Conservation (phyloP, 345 rosid genomes). For the Cardamine occulta region DNA sequence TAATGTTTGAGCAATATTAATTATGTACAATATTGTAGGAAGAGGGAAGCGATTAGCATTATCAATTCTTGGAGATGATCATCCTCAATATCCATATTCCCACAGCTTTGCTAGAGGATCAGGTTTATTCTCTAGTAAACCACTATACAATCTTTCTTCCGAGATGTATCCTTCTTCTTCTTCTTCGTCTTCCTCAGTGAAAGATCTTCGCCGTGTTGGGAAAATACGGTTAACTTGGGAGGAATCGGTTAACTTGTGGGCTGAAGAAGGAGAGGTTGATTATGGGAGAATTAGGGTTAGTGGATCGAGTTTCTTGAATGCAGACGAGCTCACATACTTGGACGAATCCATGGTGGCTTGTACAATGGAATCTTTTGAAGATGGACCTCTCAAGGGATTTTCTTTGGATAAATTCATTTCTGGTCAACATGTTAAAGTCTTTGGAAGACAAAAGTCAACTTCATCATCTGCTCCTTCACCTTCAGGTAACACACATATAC, state of each 20-base stretch:
- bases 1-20: neutral
- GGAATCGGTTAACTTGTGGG: conserved; percentile 96
- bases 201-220: conserved; percentile 86
- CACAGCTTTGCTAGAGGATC: conserved; percentile 34
- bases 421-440: conserved; percentile 89
- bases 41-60: conserved; percentile 63
- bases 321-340: conserved; percentile 81
- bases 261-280: conserved; percentile 83
- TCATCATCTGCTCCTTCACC: conserved; percentile 51
- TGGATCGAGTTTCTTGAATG: conserved; percentile 82
- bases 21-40: conserved; percentile 45
- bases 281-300: conserved; percentile 79
- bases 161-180: conserved; percentile 45
- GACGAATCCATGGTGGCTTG: conserved; percentile 89
- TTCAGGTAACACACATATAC: conserved; percentile 50
- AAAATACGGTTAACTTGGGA: conserved; percentile 96
- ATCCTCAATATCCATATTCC: conserved; percentile 31
- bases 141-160: conserved; percentile 36
- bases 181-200: conserved; percentile 48
- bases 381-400: conserved; percentile 77
- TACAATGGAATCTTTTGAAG: conserved; percentile 85
- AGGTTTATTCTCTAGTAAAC: conserved; percentile 32
- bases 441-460: conserved; percentile 78
- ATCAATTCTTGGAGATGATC: conserved; percentile 54
- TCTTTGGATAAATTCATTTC: conserved; percentile 83